A percentile compares a stretch with the other conserved stretches of the same genome.
Conservation (phyloP, 1,139 yeast genomes). For the Pneumocystis murina region DNA sequence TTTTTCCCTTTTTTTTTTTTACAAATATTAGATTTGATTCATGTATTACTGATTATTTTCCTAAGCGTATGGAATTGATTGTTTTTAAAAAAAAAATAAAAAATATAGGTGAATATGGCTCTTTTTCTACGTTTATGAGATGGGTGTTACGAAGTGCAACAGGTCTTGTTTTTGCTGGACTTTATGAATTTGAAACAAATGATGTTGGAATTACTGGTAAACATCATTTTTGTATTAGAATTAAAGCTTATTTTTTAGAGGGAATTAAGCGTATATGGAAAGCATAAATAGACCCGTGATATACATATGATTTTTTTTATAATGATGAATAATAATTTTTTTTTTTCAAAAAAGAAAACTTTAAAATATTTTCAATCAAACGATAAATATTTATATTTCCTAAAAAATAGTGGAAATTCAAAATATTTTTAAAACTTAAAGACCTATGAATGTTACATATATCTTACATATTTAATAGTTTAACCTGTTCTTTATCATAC, state of each 20-base stretch:
- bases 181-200: slow-evolving; percentile 68
- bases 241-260: slow-evolving; percentile 14
- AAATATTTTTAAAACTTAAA: not conserved
- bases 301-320: not conserved
- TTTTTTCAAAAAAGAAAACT: not conserved
- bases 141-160: slow-evolving; percentile 56
- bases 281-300: slow-evolving; percentile 20
- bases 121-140: slow-evolving; percentile 50
- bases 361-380: not conserved
- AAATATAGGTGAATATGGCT: slow-evolving; percentile 36
- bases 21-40: slow-evolving; percentile 35
- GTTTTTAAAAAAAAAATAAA: not conserved
- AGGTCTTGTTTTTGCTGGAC: slow-evolving; percentile 55
- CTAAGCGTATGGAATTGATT: slow-evolving; percentile 38
- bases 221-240: not conserved
- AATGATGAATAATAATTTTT: not conserved
- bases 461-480: not conserved
- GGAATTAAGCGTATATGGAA: slow-evolving; percentile 29
- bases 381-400: not conserved
- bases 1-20: not conserved
- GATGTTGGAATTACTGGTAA: slow-evolving; percentile 38
- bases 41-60: slow-evolving; percentile 81
- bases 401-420: not conserved
- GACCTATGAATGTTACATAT: not conserved
- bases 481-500: not conserved